A percentile compares a stretch with the other conserved stretches of the same genome.
Evolutionary conservation across 208 protist genomes (phyloP).

Genomic region (Acanthamoeba quina): DNA sequence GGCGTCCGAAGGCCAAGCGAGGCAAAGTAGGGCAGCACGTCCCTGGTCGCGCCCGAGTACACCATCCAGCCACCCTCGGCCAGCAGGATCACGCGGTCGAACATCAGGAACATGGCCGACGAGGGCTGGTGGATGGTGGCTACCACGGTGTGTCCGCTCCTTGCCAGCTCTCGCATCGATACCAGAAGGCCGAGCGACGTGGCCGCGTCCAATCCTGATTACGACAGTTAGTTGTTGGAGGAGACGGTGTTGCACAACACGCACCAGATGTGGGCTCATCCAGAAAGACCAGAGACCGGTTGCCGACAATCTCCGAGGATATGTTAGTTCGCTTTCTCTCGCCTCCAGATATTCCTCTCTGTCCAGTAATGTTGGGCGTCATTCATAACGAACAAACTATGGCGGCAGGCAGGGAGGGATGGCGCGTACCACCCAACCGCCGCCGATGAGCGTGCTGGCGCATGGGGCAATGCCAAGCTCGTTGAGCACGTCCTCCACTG

Average conservation of each 20-base stretch:
- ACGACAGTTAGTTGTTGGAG: too few species aligned
- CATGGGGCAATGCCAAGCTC: slow-evolving; percentile 42
- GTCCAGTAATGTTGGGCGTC: too few species aligned
- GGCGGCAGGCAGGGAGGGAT: neutral
- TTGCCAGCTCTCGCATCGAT: slow-evolving; percentile 89
- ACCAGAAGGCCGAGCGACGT: slow-evolving; percentile 93
- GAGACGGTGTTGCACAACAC: neutral
- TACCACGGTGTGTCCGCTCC: slow-evolving; percentile 90
- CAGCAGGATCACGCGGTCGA: slow-evolving; percentile 79
- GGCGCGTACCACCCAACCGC: slow-evolving; percentile 26
- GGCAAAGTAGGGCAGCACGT: slow-evolving; percentile 52
- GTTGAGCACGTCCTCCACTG: slow-evolving; percentile 1
- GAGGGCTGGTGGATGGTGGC: slow-evolving; percentile 96
- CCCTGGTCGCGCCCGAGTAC: neutral
- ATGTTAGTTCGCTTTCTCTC: slow-evolving; percentile 85
- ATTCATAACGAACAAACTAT: neutral
- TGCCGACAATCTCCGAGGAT: slow-evolving; percentile 80
- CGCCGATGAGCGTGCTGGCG: slow-evolving; percentile 61
- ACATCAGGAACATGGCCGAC: slow-evolving; percentile 87
- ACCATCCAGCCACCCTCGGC: slow-evolving; percentile 46
- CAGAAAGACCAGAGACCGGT: slow-evolving; percentile 79
- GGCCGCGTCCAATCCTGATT: slow-evolving; percentile 93
- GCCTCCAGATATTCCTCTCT: slow-evolving; percentile 76
- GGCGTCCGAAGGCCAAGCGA: slow-evolving; percentile 39
- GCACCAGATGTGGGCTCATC: slow-evolving; percentile 81